phyloP scores from a whole-genome alignment of 2,329 filamentous ascomycete species.

The Chaetomium strumarium region DNA sequence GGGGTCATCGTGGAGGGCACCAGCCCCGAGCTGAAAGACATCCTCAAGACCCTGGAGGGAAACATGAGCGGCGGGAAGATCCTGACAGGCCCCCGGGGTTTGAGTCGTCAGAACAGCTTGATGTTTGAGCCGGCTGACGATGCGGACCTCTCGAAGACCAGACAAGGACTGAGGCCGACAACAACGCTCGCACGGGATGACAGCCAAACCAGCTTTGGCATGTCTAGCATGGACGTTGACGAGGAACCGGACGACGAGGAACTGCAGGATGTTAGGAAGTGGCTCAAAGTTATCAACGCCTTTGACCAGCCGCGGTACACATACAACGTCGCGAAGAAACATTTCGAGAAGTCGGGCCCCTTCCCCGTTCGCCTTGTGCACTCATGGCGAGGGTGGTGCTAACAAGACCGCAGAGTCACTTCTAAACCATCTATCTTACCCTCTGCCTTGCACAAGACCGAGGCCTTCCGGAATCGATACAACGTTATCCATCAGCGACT shows the following conservation, averaged over 20 bases:
- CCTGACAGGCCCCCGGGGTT: slow-evolving; percentile 43
- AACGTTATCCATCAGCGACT: slow-evolving; percentile 89
- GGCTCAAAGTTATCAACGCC: slow-evolving; percentile 77
- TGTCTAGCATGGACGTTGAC: slow-evolving; percentile 49
- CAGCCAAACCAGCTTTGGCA: slow-evolving; percentile 60
- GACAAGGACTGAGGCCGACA: slow-evolving; percentile 48
- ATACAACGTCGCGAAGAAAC: slow-evolving; percentile 77
- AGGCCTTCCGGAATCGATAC: slow-evolving; percentile 82
- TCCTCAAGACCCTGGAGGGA: slow-evolving; percentile 76
- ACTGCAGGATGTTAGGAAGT: slow-evolving; percentile 65
- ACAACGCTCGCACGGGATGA: slow-evolving; percentile 48
- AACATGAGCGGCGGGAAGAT: slow-evolving; percentile 84
- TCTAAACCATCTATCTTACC: slow-evolving; percentile 68
- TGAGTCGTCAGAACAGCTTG: slow-evolving; percentile 60
- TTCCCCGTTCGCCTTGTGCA: too few species aligned
- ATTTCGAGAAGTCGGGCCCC: slow-evolving; percentile 67
- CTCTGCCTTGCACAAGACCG: slow-evolving; percentile 71
- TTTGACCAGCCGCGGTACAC: slow-evolving; percentile 77
- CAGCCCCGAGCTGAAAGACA: slow-evolving; percentile 68
- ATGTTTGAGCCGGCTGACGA: slow-evolving; percentile 52
- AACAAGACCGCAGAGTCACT: slow-evolving; percentile 42
- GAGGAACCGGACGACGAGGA: slow-evolving; percentile 52
- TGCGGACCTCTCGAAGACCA: slow-evolving; percentile 47
- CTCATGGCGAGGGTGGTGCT: slow-evolving; percentile 10
- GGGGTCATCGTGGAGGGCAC: slow-evolving; percentile 86